Evolutionary conservation across 2,329 filamentous ascomycete species (phyloP).

Genomic region (Exophiala sp.): DNA sequence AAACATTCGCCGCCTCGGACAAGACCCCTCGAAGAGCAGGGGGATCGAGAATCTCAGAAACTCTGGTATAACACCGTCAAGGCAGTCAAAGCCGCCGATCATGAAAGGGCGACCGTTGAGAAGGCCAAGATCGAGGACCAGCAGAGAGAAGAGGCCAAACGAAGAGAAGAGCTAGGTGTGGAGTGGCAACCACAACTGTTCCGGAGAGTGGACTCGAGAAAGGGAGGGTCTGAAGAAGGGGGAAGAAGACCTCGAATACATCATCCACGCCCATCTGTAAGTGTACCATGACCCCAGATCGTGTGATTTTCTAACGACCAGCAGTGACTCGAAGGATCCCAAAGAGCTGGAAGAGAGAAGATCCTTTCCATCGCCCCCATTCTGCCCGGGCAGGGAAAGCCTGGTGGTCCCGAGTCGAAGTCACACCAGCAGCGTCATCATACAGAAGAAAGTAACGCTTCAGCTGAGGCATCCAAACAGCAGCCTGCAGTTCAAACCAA

Average conservation of each 20-base stretch:
- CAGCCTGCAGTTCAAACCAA: too few species aligned
- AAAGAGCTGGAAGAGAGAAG: conserved; percentile 52
- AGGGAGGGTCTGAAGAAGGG: conserved; percentile 68
- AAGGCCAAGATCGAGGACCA: conserved; percentile 94
- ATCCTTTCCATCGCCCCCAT: conserved; percentile 83
- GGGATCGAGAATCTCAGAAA: conserved; percentile 80
- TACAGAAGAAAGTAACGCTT: too few species aligned
- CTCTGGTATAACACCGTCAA: conserved; percentile 77
- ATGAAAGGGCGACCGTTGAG: conserved; percentile 83
- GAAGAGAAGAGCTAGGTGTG: conserved; percentile 66
- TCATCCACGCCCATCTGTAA: conserved; percentile 81
- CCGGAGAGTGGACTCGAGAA: conserved; percentile 63
- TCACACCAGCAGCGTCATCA: conserved; percentile 2
- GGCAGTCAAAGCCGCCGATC: conserved; percentile 78
- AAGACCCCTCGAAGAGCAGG: conserved; percentile 77
- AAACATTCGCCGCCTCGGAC: conserved; percentile 68
- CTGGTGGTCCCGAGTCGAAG: conserved; percentile 41
- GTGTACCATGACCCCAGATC: conserved; percentile 30
- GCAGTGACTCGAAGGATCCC: conserved; percentile 20
- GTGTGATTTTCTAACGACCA: not conserved
- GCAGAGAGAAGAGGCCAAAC: conserved; percentile 81
- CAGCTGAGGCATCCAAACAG: too few species aligned
- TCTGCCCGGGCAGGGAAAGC: conserved; percentile 61
- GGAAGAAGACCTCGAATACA: conserved; percentile 89
- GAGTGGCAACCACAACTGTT: conserved; percentile 90